These are phyloP conservation scores for Magnolia sinica DNA, from an alignment of 164 flowering plant genomes.

Conservation along the genomic window DNA sequence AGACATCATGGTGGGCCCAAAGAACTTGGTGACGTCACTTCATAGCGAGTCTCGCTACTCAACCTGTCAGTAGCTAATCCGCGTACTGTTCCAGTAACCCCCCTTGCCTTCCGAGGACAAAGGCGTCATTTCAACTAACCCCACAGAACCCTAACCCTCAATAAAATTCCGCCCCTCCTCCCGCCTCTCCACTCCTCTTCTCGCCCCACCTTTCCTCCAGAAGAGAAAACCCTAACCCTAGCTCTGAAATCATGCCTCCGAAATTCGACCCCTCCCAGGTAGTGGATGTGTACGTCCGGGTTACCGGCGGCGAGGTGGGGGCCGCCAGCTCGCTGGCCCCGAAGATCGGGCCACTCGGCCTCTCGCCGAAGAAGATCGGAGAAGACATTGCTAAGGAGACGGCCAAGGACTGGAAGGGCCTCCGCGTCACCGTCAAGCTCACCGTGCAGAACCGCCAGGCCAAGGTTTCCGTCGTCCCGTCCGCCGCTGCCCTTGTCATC, in stretches of 20 bases:
- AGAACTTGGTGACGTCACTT: too few species aligned
- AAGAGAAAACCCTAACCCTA: neutral
- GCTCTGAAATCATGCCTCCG: conserved; percentile 52
- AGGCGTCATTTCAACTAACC: neutral
- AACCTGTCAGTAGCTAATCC: too few species aligned
- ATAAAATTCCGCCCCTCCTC: neutral
- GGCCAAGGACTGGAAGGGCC: conserved; percentile 84
- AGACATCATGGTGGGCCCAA: too few species aligned
- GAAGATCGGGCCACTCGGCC: conserved; percentile 74
- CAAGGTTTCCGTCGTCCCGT: conserved; percentile 67
- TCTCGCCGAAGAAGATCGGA: conserved; percentile 76
- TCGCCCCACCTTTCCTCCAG: neutral
- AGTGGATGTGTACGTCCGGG: conserved; percentile 71
- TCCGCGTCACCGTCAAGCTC: conserved; percentile 71
- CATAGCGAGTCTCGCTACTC: too few species aligned
- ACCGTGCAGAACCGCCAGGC: conserved; percentile 81
- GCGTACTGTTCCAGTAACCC: too few species aligned
- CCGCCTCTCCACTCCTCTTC: neutral
- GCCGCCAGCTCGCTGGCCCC: conserved; percentile 78
- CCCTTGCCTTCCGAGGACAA: neutral
- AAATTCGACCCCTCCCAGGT: conserved; percentile 71
- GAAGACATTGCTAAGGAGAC: conserved; percentile 79
- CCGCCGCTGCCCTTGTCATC: conserved; percentile 70
- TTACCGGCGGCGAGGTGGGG: conserved; percentile 79
- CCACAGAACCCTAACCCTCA: neutral